phyloP scores from a whole-genome alignment of 139 green algal genomes.

The Spirogloea muscicola region DNA sequence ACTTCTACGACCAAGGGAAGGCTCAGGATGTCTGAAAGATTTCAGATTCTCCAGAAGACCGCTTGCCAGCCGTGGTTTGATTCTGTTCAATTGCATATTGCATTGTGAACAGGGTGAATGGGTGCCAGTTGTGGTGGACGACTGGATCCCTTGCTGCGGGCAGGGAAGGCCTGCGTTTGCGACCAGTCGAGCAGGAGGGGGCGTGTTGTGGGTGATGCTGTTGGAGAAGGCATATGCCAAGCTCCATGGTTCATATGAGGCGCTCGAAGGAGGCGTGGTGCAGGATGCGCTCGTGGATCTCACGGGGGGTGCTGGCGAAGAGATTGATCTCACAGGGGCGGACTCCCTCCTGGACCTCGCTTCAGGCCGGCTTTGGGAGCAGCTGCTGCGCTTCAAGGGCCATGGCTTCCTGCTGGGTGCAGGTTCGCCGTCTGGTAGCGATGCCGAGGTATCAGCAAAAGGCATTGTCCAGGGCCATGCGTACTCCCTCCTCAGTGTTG shows the following conservation, averaged over 20 bases:
- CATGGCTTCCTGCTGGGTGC: conserved; percentile 32
- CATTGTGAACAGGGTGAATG: conserved; percentile 16
- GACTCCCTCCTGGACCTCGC: conserved; percentile 36
- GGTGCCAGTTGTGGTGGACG: conserved; percentile 29
- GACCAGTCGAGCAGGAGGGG: conserved; percentile 8
- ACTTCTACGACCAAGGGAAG: no score
- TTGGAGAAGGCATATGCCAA: conserved; percentile 56
- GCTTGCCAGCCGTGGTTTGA: no score
- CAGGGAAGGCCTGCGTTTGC: conserved; percentile 16
- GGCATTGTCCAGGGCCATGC: conserved; percentile 38
- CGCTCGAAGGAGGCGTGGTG: conserved; percentile 43
- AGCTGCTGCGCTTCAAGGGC: conserved; percentile 25
- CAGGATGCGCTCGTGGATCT: conserved; percentile 48
- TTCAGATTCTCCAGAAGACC: no score
- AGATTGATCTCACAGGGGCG: conserved; percentile 37
- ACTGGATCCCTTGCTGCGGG: conserved; percentile 27
- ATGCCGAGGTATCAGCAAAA: conserved; percentile 19
- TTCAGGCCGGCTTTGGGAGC: conserved; percentile 15
- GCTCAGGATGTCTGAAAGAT: no score
- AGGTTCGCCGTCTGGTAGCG: conserved; percentile 19
- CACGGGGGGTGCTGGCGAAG: conserved; percentile 37
- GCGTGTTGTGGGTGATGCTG: conserved; percentile 42
- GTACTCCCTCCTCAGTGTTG: conserved; percentile 28
- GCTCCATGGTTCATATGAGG: conserved; percentile 44
- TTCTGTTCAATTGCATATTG: no score